Base-by-base conservation (phyloP, 352 stramenopile genomes). In the Sclerospora graminicola region DNA sequence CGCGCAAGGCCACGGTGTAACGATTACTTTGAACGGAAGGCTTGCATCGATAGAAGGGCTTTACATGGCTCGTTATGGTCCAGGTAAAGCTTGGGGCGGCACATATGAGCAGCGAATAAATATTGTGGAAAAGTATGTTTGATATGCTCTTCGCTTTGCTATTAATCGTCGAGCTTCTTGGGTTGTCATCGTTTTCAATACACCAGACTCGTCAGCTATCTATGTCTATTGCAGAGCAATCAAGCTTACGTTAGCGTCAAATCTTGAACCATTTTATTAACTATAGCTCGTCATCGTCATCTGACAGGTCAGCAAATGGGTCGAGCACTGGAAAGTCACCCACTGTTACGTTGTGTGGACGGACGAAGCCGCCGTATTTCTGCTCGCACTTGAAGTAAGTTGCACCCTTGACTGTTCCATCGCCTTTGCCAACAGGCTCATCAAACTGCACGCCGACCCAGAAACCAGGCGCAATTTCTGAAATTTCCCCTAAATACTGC, bases 401-500 rank as follows among this genome's bases (percentile, higher is more conserved):
- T 16, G 71, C 86, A 28, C 84, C 90, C 46, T 96, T 95, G 38
- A 96, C 85, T 1, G 69, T 90, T 15, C 96, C 95, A 53, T 96
- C 86, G 38, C 89, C 86, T 49, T 94, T 93, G 42, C 92, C 92
- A 16, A 97, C 65, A 11, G 96, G 95, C 64, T 99, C 96, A 66
- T 99, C 96, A 51, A 99, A 98, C 23, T 79, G 67, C 27, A 99
- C 84, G 24, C 96, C 96, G 5, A 98, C 82, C 91, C 90, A 98
- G 57, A 94, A 91, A 23, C 92, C 92, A 0, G 63, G 45, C 8
- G 68, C 70, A 43, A 98, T 73, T 46, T 97, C 89, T 11, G 94
- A 61, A 33, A 98, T 82, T 52, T 89, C 57, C 8, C 96, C 97
- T 8, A 98, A 37, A 59, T 83, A 99, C 21, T 69, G 66, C 27